phyloP scores from a whole-genome alignment of 2,329 filamentous ascomycete genomes.

The Aspergillus luchuensis region DNA sequence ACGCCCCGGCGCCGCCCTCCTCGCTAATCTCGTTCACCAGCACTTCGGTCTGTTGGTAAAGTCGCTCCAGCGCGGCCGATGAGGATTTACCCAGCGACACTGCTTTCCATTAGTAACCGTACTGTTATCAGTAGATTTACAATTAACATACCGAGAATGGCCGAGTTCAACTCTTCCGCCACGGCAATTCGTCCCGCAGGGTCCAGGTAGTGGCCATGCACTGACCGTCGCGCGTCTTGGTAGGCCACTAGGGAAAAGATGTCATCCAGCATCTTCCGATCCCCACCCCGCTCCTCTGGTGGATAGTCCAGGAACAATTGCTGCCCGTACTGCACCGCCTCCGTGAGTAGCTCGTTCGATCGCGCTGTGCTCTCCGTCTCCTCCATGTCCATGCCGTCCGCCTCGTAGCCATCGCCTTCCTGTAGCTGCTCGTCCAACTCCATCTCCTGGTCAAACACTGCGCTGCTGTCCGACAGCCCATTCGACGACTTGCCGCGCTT shows the following conservation, averaged over 20 bases:
- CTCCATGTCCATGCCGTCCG: constrained; percentile 60
- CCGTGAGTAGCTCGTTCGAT: constrained; percentile 60
- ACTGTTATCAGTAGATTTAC: constrained; percentile 8
- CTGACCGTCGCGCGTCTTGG: constrained; percentile 73
- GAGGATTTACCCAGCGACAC: constrained; percentile 89
- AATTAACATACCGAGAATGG: constrained; percentile 72
- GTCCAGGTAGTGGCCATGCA: constrained; percentile 77
- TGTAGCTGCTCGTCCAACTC: constrained; percentile 58
- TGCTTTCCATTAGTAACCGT: constrained; percentile 46
- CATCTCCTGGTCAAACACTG: constrained; percentile 56
- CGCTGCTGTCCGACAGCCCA: constrained; percentile 46
- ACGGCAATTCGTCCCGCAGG: constrained; percentile 72
- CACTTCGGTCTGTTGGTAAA: constrained; percentile 84
- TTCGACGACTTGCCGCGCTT: constrained; percentile 45
- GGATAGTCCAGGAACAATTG: constrained; percentile 76
- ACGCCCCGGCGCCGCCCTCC: constrained; percentile 77
- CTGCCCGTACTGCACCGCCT: constrained; percentile 78
- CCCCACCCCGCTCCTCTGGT: constrained; percentile 68
- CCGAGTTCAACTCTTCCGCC: constrained; percentile 91
- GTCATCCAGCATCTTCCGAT: constrained; percentile 73
- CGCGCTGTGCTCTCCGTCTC: constrained; percentile 42
- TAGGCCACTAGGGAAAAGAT: constrained; percentile 91
- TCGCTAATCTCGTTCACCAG: constrained; percentile 80
- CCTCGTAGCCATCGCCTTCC: constrained; percentile 37
- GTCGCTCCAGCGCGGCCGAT: constrained; percentile 77